Percentiles rank a stretch among this genome's conserved stretches.
These are phyloP conservation scores for Candida dendrica DNA, from an alignment of 805 yeast species.

Conservation along the genomic window DNA sequence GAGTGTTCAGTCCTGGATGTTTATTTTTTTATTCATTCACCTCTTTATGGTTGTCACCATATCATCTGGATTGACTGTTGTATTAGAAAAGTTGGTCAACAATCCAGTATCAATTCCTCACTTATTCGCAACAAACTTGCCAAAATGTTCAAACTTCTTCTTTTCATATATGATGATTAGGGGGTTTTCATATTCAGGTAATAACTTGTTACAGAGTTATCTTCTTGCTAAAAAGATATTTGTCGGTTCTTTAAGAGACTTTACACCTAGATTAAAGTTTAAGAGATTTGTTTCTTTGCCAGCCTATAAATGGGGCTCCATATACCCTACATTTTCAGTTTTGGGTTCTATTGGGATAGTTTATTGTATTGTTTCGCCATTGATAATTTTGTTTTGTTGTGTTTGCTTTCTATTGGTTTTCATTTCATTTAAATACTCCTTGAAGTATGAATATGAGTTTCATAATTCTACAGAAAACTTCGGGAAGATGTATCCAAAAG, in stretches of 20 bases:
- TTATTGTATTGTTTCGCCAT: conserved; percentile 73
- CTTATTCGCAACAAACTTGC: conserved; percentile 68
- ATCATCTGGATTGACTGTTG: conserved; percentile 67
- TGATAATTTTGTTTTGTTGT: conserved; percentile 55
- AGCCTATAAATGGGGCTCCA: conserved; percentile 66
- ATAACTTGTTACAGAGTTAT: conserved; percentile 54
- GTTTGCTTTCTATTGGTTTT: conserved; percentile 51
- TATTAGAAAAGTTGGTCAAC: conserved; percentile 52
- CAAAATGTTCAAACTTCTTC: conserved; percentile 82
- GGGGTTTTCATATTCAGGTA: conserved; percentile 72
- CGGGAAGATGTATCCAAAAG: conserved; percentile 68
- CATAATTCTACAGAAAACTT: conserved; percentile 52
- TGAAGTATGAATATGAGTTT: conserved; percentile 48
- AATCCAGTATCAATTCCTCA: conserved; percentile 70
- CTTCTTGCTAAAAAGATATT: conserved; percentile 37
- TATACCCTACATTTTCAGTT: conserved; percentile 71
- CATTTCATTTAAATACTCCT: conserved; percentile 64
- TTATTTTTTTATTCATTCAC: conserved; percentile 72
- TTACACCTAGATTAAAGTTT: conserved; percentile 57
- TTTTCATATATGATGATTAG: conserved; percentile 68
- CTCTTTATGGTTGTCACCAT: conserved; percentile 79
- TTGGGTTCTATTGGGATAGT: conserved; percentile 73
- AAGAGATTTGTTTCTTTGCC: conserved; percentile 36
- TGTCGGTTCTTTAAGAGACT: conserved; percentile 30
- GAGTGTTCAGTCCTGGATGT: conserved; percentile 74